Evolutionary conservation across 345 rosid genomes (phyloP).

Genomic region (Balakata baccata): DNA sequence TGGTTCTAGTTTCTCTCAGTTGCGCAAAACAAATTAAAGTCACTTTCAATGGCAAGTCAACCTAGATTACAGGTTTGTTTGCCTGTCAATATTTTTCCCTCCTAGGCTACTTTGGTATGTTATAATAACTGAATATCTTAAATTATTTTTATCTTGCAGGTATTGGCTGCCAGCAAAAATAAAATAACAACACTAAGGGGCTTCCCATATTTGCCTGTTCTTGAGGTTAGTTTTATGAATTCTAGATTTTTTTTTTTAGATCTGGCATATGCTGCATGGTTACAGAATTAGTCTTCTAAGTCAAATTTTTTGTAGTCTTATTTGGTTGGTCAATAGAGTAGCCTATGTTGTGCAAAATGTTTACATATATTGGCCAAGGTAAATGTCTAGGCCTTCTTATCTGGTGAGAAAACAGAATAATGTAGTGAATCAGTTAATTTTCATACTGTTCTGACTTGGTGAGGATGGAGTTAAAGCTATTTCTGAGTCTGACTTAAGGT

Average conservation of each 20-base stretch:
- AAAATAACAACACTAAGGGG: constrained; percentile 85
- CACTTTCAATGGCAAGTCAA: constrained; percentile 96
- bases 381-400: neutral
- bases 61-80: constrained; percentile 86
- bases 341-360: neutral
- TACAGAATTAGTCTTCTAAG: neutral
- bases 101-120: constrained; percentile 3
- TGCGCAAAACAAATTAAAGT: constrained; percentile 93
- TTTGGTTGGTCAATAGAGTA: neutral
- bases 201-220: constrained; percentile 83
- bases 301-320: neutral
- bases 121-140: neutral
- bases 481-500: constrained; percentile 2
- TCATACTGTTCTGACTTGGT: neutral
- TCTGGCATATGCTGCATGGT: neutral
- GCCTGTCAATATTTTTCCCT: constrained; percentile 10
- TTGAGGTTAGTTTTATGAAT: constrained; percentile 59
- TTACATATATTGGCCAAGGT: neutral
- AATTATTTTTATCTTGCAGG: constrained; percentile 41
- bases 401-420: neutral
- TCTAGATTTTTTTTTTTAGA: neutral
- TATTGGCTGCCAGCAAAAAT: constrained; percentile 96
- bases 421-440: neutral
- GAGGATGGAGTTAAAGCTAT: neutral
- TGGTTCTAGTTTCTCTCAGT: constrained; percentile 79